Base-by-base conservation (phyloP, 78 protist genomes). In the Trichosphaerium sp. region DNA sequence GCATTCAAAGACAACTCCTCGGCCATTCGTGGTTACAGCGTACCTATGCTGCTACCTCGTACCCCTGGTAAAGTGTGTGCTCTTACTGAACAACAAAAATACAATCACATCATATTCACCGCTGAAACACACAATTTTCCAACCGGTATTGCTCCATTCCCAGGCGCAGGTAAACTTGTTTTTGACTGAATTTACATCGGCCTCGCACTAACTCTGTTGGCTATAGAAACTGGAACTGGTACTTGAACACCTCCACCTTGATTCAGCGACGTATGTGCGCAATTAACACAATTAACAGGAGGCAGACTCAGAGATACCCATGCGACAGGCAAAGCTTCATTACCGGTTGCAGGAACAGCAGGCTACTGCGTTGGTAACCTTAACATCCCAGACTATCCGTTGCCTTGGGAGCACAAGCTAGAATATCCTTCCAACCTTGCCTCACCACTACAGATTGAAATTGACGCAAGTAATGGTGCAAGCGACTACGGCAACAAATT, bases 101-200 rank as follows among this genome's bases (percentile, higher is more conserved):
- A 11, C 21, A 21, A 8, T 31, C 76, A 83, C 74, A 64, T 83
- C 41, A 55, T 90, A 26, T 80, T 81, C 69, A 93, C 89, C 15
- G 97, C 90, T 42, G 97, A 93, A 76, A 93, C 97, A 28, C 97
- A 93, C 88, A 93, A 93, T 82, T 71, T 75, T 74, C 96, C 96
- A 32, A 64, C 92, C 11, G 96, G 88, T 56, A 65, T 92, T 58
- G 88, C 93, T 15, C 96, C 96, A 21, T 82, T 74, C 49, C 84
- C 91, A 15, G 96, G 96, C 38, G 95, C 95, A 0, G n/a, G n/a
- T n/a, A n/a, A n/a, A n/a, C n/a, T n/a, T n/a, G 88, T 74, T 41
- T 72, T 78, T 3, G 74, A 59, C 34, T 7, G 25, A n/a, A n/a
- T n/a, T n/a, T n/a, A n/a, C n/a, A n/a, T n/a, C n/a, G n/a, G n/a